Percentiles rank a stretch among this genome's conserved stretches.
These are phyloP conservation scores for Exutisphaerella laricina DNA, from an alignment of 2,329 filamentous ascomycete species.

Conservation along the genomic window DNA sequence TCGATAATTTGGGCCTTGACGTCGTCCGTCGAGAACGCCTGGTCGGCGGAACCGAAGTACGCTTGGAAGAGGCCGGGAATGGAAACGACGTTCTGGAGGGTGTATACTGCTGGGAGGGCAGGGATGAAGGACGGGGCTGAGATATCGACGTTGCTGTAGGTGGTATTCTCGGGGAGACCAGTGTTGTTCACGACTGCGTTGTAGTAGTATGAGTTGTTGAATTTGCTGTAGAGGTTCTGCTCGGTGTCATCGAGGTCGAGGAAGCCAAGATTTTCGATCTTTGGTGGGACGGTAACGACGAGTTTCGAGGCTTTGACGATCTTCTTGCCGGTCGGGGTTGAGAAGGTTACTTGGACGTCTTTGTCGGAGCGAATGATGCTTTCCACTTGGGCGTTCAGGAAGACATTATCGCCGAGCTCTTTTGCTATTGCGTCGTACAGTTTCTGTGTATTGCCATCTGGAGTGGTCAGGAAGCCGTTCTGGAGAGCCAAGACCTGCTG, in stretches of 20 bases:
- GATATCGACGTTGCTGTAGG: slow-evolving; percentile 17
- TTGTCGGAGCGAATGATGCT: slow-evolving; percentile 17
- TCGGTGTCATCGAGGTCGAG: slow-evolving; percentile 36
- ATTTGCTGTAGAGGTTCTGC: slow-evolving; percentile 35
- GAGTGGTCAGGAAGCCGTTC: not conserved
- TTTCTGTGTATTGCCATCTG: not conserved
- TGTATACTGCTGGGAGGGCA: slow-evolving; percentile 16
- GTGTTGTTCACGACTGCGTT: slow-evolving; percentile 18
- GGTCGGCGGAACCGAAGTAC: not conserved
- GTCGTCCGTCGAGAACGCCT: not conserved
- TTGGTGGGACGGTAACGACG: slow-evolving; percentile 41
- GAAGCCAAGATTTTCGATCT: slow-evolving; percentile 35
- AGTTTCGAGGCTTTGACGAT: slow-evolving; percentile 39
- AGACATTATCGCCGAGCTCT: slow-evolving; percentile 16
- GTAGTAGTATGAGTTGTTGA: slow-evolving; percentile 30
- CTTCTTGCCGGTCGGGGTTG: slow-evolving; percentile 29
- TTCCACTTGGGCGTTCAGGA: slow-evolving; percentile 25
- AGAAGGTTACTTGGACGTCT: slow-evolving; percentile 28
- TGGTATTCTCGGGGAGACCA: slow-evolving; percentile 17
- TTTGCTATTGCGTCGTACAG: not conserved
- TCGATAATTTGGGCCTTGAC: not conserved
- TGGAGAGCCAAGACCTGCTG: not conserved
- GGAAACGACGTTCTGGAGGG: not conserved
- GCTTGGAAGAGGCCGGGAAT: not conserved
- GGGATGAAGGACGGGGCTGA: slow-evolving; percentile 15